Evolutionary conservation across 1,284 basidiomycete species (phyloP), one percentile per base, ranked within the genome.

Genomic region (Neonothopanus nambi): DNA sequence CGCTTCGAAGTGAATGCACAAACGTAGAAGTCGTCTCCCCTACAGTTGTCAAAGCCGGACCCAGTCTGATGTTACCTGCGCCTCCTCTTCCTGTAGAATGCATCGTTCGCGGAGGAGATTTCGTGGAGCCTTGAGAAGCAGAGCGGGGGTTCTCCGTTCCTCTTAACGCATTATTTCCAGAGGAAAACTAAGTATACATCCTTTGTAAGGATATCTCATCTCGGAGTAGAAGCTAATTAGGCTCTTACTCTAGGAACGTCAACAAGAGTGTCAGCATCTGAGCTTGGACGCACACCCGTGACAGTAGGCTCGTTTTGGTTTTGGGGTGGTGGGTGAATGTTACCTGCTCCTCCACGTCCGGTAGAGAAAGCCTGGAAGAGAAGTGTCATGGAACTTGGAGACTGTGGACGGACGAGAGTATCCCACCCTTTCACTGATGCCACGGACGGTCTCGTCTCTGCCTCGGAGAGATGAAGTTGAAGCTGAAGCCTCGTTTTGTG

Each of bases 81-180:
- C 49, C 49, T 43, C 49, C 49, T 51, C 49, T 28, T n/a, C 49
- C 49, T 21, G 49, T 51, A 13, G 49, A 51, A 37, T 36, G 23
- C 23, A 43, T 24, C 15, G 23, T 36, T 17, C 41, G 40, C 17
- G 49, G 17, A 9, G 49, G 49, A 17, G 49, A 51, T 12, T 40
- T 51, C 13, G 30, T 13, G 13, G 30, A 33, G 8, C 30, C 30
- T 44, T 51, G 40, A 23, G 49, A 51, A 5, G 49, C 20, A 8
- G 49, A 51, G 8, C 41, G 40, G 11, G 5, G 26, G 26, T 28
- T 28, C 5, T 28, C 26, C 26, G 26, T 28, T 28, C 11, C 26
- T 5, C 26, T 28, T 28, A 28, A 28, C 5, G 33, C 38, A 17
- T 42, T 23, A 23, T 20, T 11, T 18, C 43, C 49, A 15, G 40